Percentiles rank a stretch among this genome's conserved stretches.
These are phyloP conservation scores for Solanum chacoense DNA, from an alignment of 305 asterid species.

Conservation along the genomic window DNA sequence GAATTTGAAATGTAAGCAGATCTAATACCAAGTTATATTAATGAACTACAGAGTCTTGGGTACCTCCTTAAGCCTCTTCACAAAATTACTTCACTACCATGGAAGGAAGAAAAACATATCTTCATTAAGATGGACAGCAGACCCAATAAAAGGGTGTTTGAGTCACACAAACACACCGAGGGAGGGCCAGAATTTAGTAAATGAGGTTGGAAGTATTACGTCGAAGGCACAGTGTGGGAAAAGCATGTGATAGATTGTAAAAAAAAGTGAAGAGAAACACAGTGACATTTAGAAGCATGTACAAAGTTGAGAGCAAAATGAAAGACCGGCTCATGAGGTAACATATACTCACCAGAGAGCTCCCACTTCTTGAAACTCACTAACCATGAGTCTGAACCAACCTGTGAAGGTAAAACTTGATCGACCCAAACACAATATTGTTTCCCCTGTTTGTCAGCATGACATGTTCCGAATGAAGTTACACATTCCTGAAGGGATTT, in stretches of 20 bases:
- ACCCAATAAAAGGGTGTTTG: background rate
- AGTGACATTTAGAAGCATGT: background rate
- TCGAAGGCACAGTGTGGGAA: background rate
- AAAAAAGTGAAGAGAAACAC: background rate
- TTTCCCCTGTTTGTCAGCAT: constrained; percentile 66
- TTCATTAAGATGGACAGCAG: background rate
- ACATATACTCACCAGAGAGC: constrained; percentile 45
- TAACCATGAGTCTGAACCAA: constrained; percentile 75
- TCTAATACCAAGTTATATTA: background rate
- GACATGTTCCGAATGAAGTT: constrained; percentile 29
- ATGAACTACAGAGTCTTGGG: background rate
- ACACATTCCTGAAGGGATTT: constrained; percentile 48
- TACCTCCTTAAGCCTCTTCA: background rate
- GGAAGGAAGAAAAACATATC: background rate
- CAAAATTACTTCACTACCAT: background rate
- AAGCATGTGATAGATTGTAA: background rate
- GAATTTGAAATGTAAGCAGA: background rate
- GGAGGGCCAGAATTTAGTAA: background rate
- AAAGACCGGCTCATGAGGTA: background rate
- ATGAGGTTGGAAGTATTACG: background rate
- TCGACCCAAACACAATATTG: constrained; percentile 78
- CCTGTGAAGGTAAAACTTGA: constrained; percentile 63
- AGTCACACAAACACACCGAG: background rate
- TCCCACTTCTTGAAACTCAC: constrained; percentile 91
- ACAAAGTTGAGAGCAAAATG: background rate